These are phyloP conservation scores for Cichorium intybus DNA, from an alignment of 140 eudicot genomes.

Conservation along the genomic window DNA sequence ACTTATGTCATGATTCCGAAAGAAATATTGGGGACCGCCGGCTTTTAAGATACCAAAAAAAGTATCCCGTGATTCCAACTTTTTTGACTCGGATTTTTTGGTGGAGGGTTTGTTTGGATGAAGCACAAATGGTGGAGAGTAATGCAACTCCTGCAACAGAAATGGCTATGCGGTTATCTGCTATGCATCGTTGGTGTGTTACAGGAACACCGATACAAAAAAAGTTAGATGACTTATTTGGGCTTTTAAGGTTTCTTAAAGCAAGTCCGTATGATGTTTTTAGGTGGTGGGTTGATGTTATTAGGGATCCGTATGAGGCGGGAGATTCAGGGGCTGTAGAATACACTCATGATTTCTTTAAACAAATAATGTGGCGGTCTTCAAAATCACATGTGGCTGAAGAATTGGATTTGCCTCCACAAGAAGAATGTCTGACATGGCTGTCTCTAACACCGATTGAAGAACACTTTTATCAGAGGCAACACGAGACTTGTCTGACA, in stretches of 20 bases:
- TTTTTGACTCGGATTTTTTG: conserved; percentile 72
- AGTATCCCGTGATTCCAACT: conserved; percentile 89
- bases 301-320: conserved; percentile 84
- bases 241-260: conserved; percentile 79
- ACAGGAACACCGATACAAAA: conserved; percentile 97
- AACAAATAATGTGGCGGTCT: conserved; percentile 90
- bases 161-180: conserved; percentile 86
- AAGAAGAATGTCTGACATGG: conserved; percentile 87
- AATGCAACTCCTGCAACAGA: conserved; percentile 80
- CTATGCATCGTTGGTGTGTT: conserved; percentile 83
- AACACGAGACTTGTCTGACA: conserved; percentile 81
- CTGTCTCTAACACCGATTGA: conserved; percentile 81
- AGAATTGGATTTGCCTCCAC: conserved; percentile 84
- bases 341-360: conserved; percentile 66
- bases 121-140: conserved; percentile 98
- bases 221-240: conserved; percentile 85
- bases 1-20: conserved; percentile 84
- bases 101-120: conserved; percentile 99
- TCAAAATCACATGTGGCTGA: conserved; percentile 79
- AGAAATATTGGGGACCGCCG: conserved; percentile 92
- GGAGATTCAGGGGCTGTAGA: conserved; percentile 71
- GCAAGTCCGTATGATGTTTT: conserved; percentile 68
- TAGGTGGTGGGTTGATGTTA: conserved; percentile 89
- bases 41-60: conserved; percentile 70
- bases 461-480: conserved; percentile 89